Evolutionary conservation across 1,284 basidiomycete species (phyloP).

Genomic region (Ustilago sp.): DNA sequence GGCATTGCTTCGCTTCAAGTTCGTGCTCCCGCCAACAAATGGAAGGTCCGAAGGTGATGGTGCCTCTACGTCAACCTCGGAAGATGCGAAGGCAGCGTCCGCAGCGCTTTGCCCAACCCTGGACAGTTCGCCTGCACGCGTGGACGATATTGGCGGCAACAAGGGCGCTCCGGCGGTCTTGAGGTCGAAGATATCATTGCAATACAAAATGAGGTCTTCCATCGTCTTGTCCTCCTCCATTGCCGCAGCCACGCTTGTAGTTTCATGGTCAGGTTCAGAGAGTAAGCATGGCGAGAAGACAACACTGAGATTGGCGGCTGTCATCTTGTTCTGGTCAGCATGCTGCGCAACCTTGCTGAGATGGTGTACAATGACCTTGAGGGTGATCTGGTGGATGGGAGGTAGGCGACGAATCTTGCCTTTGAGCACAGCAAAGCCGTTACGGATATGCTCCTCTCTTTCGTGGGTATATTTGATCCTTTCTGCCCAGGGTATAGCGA

Average conservation of each 20-base stretch:
- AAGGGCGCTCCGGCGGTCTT: constrained; percentile 52
- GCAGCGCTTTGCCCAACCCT: constrained; percentile 36
- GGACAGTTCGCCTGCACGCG: constrained; percentile 23
- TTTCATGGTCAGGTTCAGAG: constrained; percentile 61
- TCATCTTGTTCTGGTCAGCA: constrained; percentile 90
- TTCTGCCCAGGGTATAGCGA: constrained; percentile 84
- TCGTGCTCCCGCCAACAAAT: constrained; percentile 31
- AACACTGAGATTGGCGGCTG: constrained; percentile 74
- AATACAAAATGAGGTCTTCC: constrained; percentile 64
- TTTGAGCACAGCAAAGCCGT: constrained; percentile 64
- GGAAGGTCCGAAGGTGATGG: constrained; percentile 38
- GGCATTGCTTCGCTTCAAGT: constrained; percentile 51
- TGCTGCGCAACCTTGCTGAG: constrained; percentile 80
- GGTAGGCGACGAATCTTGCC: constrained; percentile 72
- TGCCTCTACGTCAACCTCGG: constrained; percentile 11
- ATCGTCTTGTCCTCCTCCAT: constrained; percentile 67
- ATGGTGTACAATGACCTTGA: constrained; percentile 88
- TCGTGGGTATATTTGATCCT: constrained; percentile 73
- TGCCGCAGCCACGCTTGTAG: constrained; percentile 61
- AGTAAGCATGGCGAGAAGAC: constrained; percentile 67
- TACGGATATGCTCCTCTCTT: constrained; percentile 75
- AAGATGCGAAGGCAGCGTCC: constrained; percentile 35
- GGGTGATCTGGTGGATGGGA: constrained; percentile 86
- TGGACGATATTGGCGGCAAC: constrained; percentile 42
- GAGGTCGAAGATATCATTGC: constrained; percentile 60